Base-by-base conservation (phyloP, 1,284 basidiomycete species). In the Boletellus sp. region DNA sequence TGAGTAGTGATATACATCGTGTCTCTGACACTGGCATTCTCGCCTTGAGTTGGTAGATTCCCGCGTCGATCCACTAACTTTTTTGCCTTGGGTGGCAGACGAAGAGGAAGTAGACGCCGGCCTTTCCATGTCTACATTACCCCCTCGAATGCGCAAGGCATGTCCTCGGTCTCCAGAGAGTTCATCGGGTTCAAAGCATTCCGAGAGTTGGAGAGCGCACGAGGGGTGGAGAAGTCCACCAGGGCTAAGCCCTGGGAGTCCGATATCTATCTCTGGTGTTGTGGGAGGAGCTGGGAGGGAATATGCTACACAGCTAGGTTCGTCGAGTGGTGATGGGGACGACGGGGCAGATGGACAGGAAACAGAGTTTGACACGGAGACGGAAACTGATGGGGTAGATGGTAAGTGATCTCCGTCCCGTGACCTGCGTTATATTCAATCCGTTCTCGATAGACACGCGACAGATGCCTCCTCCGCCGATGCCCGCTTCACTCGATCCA, bases 121-220 rank as follows among this genome's bases (percentile, higher is more conserved):
- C 9, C 14, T 43, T 36, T 44, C 42, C 8, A 13, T 14, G 11
- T 36, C 43, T 5, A 25, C 64, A 43, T 69, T 85, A 58, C 84
- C 82, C 4, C 82, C 82, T 6, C 80, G 79, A 61, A 74, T 86
- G 75, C 71, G 83, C 30, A 85, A 81, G 57, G 58, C 66, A 29
- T 81, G 74, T 75, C 66, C 70, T 14, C 66, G 64, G 23, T 54
- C 60, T 38, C 62, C 55, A 36, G 50, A 47, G 22, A 32, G 21
- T 32, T n/a, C 40, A 14, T 47, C 7, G 7, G 45, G 35, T 8
- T 27, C 34, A 0, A 23, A 48, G 14, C 32, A 35, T 17, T 14
- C 39, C 19, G 53, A 56, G 30, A 36, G 30, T 21, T 36, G 48
- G 48, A 52, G 42, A 30, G 23, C 38, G 6, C 47, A 46, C 19